Evolutionary conservation across 2,329 filamentous ascomycete genomes (phyloP).

Genomic region (Colletotrichum coccodes): DNA sequence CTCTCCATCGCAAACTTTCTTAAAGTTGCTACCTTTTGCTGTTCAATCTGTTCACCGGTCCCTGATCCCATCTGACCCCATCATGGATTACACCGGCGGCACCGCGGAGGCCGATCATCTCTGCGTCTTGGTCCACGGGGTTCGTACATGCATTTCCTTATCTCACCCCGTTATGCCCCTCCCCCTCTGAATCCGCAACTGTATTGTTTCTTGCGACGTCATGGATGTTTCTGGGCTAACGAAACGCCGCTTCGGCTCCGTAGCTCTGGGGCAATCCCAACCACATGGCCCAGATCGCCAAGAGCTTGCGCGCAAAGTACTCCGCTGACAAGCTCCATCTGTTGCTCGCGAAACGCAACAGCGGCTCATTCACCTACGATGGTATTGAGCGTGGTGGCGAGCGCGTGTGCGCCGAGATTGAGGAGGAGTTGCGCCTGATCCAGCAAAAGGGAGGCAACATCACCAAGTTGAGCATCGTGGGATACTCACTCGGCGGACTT

Average conservation of each 20-base stretch:
- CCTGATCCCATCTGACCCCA: conserved; percentile 42
- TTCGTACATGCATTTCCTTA: conserved; percentile 52
- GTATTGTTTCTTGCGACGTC: conserved; percentile 18
- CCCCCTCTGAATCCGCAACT: neutral
- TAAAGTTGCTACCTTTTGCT: conserved; percentile 41
- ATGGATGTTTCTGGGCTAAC: conserved; percentile 39
- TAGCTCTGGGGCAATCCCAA: conserved; percentile 83
- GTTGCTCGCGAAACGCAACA: conserved; percentile 77
- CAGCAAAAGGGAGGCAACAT: conserved; percentile 75
- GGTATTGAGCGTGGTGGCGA: conserved; percentile 76
- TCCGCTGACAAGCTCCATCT: conserved; percentile 74
- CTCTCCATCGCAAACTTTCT: neutral
- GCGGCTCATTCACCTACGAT: conserved; percentile 77
- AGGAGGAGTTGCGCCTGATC: conserved; percentile 68
- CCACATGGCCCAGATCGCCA: conserved; percentile 76
- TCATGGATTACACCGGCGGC: conserved; percentile 62
- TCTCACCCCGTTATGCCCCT: conserved; percentile 8
- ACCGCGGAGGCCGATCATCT: conserved; percentile 72
- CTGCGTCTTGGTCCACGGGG: conserved; percentile 81
- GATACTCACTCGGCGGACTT: conserved; percentile 90
- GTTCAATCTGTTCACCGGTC: conserved; percentile 46
- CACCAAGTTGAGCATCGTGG: conserved; percentile 84
- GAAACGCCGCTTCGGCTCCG: conserved; percentile 31
- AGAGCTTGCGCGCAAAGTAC: conserved; percentile 70
- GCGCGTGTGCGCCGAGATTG: conserved; percentile 74